Evolutionary conservation across 192 early-diverging fungal species (phyloP).

Genomic region (Coemansia furcata): DNA sequence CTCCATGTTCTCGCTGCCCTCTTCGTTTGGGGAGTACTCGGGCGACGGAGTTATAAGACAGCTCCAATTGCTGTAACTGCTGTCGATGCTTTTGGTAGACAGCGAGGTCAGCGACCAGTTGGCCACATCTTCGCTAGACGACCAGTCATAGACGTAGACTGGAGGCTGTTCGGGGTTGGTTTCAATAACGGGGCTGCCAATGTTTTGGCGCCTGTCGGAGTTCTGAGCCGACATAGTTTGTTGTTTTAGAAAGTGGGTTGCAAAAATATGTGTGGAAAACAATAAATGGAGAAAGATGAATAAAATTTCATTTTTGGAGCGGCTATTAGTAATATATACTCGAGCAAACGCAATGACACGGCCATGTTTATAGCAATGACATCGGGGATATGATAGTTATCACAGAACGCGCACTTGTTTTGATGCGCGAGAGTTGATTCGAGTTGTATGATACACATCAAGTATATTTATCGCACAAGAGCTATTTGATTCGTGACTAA

Average conservation of each 20-base stretch:
- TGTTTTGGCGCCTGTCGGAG: background rate
- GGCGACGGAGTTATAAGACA: background rate
- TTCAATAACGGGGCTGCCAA: background rate
- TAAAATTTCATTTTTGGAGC: background rate
- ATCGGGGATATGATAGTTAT: background rate
- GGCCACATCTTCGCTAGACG: constrained; percentile 16
- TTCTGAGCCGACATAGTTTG: constrained; percentile 2
- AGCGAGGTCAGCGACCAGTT: constrained; percentile 25
- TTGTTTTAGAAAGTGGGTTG: background rate
- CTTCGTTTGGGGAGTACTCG: background rate
- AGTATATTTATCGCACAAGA: background rate
- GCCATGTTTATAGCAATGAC: background rate
- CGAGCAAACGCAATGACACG: background rate
- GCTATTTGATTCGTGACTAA: background rate
- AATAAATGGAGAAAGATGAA: background rate
- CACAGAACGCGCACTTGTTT: background rate
- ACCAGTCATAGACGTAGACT: constrained; percentile 17
- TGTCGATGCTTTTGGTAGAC: constrained; percentile 13
- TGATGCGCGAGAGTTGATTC: background rate
- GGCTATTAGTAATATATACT: background rate
- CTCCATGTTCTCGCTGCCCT: constrained; percentile 12
- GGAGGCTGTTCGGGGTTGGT: background rate
- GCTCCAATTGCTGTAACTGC: constrained; percentile 7
- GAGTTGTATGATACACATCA: background rate
- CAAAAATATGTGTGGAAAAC: background rate